These are phyloP conservation scores for Annulohypoxylon bovei DNA, from an alignment of 495 filamentous ascomycete genomes.

Conservation along the genomic window DNA sequence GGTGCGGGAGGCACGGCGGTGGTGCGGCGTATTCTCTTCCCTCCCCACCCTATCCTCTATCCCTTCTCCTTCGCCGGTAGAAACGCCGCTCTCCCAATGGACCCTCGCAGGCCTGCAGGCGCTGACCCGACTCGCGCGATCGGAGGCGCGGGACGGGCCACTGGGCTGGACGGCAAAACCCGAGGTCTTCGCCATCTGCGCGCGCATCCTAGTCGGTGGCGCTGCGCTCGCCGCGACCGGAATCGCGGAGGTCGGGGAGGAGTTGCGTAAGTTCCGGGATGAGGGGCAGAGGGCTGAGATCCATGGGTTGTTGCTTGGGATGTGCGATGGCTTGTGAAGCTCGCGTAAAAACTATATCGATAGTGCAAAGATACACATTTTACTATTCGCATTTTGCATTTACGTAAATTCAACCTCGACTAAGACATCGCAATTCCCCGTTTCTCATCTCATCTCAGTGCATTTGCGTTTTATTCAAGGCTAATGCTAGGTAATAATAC, in stretches of 20 bases:
- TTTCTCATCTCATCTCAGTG: background rate
- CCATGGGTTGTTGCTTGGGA: constrained; percentile 50
- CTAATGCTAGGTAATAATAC: background rate
- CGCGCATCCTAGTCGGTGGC: constrained; percentile 65
- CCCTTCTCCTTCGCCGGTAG: background rate
- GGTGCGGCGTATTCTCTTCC: constrained; percentile 62
- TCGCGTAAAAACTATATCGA: too few relatives aligned
- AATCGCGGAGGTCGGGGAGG: constrained; percentile 21
- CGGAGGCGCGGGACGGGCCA: constrained; percentile 64
- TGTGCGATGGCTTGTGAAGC: constrained; percentile 40
- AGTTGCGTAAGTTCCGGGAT: constrained; percentile 46
- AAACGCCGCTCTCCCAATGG: constrained; percentile 58
- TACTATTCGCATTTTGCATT: too few relatives aligned
- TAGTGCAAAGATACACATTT: background rate
- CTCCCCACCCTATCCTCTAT: constrained; percentile 29
- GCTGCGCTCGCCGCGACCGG: constrained; percentile 40
- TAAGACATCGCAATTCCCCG: background rate
- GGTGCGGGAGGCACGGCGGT: constrained; percentile 72
- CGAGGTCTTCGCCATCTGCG: constrained; percentile 73
- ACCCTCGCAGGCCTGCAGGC: constrained; percentile 63
- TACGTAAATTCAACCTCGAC: background rate
- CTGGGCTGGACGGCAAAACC: constrained; percentile 79
- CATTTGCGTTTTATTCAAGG: background rate
- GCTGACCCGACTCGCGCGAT: constrained; percentile 53
- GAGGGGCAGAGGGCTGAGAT: constrained; percentile 38